Percentiles rank a stretch among this genome's conserved stretches.
phyloP scores from a whole-genome alignment of 2,329 filamentous ascomycete genomes.

The Penicillium sp. region DNA sequence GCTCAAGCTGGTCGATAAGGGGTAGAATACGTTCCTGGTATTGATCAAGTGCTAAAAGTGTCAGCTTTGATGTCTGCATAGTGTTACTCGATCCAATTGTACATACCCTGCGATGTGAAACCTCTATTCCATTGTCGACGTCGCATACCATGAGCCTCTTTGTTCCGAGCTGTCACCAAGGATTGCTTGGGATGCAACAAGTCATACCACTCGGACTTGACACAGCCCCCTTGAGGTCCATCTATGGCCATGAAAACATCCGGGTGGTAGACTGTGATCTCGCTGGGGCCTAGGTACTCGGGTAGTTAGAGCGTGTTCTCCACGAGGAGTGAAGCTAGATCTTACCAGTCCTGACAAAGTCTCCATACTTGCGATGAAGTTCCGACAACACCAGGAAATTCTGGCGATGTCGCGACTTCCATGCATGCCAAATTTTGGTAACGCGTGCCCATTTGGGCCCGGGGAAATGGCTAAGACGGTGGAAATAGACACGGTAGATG shows the following conservation, averaged over 20 bases:
- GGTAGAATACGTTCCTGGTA: slow-evolving; percentile 15
- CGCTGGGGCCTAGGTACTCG: slow-evolving; percentile 16
- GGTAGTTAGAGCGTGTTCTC: background rate
- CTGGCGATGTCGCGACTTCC: slow-evolving; percentile 33
- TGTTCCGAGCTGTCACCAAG: slow-evolving; percentile 20
- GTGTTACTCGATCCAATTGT: background rate
- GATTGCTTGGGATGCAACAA: slow-evolving; percentile 22
- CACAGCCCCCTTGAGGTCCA: slow-evolving; percentile 20
- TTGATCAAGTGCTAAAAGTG: slow-evolving; percentile 11
- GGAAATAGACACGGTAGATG: slow-evolving; percentile 50
- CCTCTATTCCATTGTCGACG: slow-evolving; percentile 20
- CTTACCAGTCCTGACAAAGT: slow-evolving; percentile 45
- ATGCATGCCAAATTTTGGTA: slow-evolving; percentile 48
- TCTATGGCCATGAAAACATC: slow-evolving; percentile 27
- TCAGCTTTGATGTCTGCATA: background rate
- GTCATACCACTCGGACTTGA: slow-evolving; percentile 31
- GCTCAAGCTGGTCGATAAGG: slow-evolving; percentile 10
- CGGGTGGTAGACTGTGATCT: slow-evolving; percentile 30
- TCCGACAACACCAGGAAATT: slow-evolving; percentile 40
- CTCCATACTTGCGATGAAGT: slow-evolving; percentile 41
- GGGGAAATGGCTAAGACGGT: slow-evolving; percentile 47
- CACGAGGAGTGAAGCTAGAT: background rate
- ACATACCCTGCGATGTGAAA: slow-evolving; percentile 15
- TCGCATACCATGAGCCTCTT: slow-evolving; percentile 12
- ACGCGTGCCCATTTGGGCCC: slow-evolving; percentile 47